Evolutionary conservation across 2,329 filamentous ascomycete genomes (phyloP).

Genomic region (Samsoniella hepiali): DNA sequence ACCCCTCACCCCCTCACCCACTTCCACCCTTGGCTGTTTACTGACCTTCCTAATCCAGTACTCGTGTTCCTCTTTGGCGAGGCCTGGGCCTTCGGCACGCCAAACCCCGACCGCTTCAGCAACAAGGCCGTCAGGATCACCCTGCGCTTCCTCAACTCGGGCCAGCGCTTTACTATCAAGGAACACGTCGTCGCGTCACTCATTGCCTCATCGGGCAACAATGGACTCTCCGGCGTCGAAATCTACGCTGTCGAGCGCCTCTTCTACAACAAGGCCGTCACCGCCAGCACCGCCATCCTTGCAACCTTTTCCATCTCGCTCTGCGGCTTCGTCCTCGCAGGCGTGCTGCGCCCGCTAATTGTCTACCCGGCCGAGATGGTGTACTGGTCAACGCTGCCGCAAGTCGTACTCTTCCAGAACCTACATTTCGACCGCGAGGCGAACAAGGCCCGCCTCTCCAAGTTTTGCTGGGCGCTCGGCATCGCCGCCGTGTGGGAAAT

Average conservation of each 20-base stretch:
- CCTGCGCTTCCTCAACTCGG: constrained; percentile 21
- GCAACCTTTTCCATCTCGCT: constrained; percentile 30
- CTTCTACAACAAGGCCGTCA: constrained; percentile 23
- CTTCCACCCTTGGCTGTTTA: neutral
- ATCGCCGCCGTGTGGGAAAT: constrained; percentile 44
- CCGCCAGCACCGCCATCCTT: constrained; percentile 28
- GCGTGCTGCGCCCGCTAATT: constrained; percentile 29
- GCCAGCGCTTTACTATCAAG: constrained; percentile 23
- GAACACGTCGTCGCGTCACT: constrained; percentile 25
- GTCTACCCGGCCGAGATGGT: constrained; percentile 34
- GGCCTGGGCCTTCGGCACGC: constrained; percentile 20
- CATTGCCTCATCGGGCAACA: constrained; percentile 23
- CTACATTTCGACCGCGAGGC: constrained; percentile 30
- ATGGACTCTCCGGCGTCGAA: constrained; percentile 24
- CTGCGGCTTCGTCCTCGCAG: constrained; percentile 30
- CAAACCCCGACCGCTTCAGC: constrained; percentile 18
- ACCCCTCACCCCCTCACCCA: neutral
- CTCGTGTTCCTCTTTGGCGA: constrained; percentile 20
- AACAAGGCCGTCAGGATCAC: constrained; percentile 4
- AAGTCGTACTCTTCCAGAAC: constrained; percentile 33
- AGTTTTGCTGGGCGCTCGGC: constrained; percentile 29
- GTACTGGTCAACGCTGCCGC: constrained; percentile 32
- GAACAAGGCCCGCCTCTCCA: constrained; percentile 28
- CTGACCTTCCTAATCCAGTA: neutral
- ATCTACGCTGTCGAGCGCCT: constrained; percentile 24